These are phyloP conservation scores for Peronospora farinosa DNA, from an alignment of 352 stramenopile genomes.

Conservation along the genomic window DNA sequence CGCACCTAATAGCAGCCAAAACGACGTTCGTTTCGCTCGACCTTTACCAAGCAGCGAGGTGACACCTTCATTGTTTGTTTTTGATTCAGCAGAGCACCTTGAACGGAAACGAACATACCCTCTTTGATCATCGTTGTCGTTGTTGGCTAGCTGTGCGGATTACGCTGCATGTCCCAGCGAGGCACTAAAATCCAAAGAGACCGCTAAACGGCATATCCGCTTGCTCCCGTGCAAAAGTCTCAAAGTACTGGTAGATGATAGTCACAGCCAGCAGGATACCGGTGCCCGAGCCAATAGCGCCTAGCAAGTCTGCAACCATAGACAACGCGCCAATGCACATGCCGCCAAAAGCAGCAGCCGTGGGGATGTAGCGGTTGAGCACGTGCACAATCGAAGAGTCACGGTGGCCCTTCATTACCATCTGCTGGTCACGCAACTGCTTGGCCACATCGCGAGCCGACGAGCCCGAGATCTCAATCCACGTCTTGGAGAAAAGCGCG, in stretches of 20 bases:
- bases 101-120: conserved; percentile 77
- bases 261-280: conserved; percentile 98
- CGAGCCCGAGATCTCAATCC: conserved; percentile 99
- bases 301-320: conserved; percentile 97
- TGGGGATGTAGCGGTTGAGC: conserved; percentile 99
- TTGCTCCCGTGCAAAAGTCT: conserved; percentile 95
- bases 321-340: conserved; percentile 99
- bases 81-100: conserved; percentile 83
- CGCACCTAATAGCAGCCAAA: conserved; percentile 60
- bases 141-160: conserved; percentile 6
- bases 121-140: conserved; percentile 31
- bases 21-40: conserved; percentile 42
- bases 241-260: conserved; percentile 99
- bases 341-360: conserved; percentile 96
- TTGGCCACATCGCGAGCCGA: conserved; percentile 97
- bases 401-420: conserved; percentile 99
- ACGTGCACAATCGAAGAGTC: conserved; percentile 97
- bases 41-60: conserved; percentile 36
- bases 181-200: conserved; percentile 75
- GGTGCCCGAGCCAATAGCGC: conserved; percentile 97
- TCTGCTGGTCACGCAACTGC: conserved; percentile 97
- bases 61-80: conserved; percentile 61
- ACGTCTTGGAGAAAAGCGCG: conserved; percentile 98
- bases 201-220: conserved; percentile 72
- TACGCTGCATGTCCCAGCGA: conserved; percentile 15